Conservation (phyloP, 176 grass and related monocot species). For the Cenchrus fungigraminus region DNA sequence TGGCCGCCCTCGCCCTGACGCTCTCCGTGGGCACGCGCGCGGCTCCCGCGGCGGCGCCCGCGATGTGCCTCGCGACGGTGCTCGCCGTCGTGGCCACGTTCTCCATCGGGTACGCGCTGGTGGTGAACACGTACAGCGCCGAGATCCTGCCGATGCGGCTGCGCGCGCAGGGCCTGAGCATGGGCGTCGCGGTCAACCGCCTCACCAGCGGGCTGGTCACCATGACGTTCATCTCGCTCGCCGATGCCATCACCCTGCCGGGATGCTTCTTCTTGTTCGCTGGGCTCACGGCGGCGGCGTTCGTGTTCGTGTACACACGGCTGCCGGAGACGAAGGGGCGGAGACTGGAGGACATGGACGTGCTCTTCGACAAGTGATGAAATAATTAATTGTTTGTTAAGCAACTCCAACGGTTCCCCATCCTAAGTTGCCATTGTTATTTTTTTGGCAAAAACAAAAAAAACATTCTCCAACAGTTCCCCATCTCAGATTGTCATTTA, state of each 20-base stretch:
- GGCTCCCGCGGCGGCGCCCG: too few relatives aligned
- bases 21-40: neutral
- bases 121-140: constrained; percentile 36
- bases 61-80: constrained; percentile 19
- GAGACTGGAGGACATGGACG: constrained; percentile 59
- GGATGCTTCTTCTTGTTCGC: constrained; percentile 68
- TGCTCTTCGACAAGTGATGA: constrained; percentile 39
- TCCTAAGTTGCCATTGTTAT: too few relatives aligned
- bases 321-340: constrained; percentile 59
- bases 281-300: constrained; percentile 13
- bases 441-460: too few relatives aligned
- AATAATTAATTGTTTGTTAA: too few relatives aligned
- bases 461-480: too few relatives aligned
- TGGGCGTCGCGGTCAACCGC: constrained; percentile 50
- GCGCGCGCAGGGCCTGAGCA: constrained; percentile 47
- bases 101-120: constrained; percentile 37
- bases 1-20: constrained; percentile 7
- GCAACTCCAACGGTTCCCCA: too few relatives aligned
- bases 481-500: too few relatives aligned
- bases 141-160: constrained; percentile 61
- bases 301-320: constrained; percentile 41
- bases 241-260: constrained; percentile 40
- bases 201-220: constrained; percentile 42
- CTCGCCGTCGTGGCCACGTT: constrained; percentile 42
- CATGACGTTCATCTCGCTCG: constrained; percentile 70